Percentiles rank a stretch among this genome's conserved stretches.
Conservation (phyloP, 2,329 filamentous ascomycete genomes). For the Tetracladium maxilliforme region DNA sequence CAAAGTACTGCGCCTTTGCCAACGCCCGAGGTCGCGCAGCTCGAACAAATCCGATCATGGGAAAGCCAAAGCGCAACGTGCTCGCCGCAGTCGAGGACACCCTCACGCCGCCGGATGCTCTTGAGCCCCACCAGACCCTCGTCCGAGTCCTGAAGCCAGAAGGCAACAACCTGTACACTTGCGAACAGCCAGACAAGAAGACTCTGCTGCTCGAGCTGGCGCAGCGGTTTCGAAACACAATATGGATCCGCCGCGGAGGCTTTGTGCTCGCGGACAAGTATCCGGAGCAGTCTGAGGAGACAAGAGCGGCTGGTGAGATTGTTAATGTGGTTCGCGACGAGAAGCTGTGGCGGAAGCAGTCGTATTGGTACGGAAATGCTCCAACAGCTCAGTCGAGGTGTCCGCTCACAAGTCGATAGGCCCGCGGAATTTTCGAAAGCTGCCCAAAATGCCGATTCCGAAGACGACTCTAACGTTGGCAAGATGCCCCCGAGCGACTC, state of each 20-base stretch:
- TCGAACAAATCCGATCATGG: no score
- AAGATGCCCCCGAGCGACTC: slow-evolving; percentile 75
- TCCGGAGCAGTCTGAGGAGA: slow-evolving; percentile 48
- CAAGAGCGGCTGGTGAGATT: slow-evolving; percentile 77
- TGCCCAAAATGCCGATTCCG: slow-evolving; percentile 41
- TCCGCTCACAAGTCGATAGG: slow-evolving; percentile 28
- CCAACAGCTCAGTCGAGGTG: background rate
- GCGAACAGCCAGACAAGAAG: slow-evolving; percentile 53
- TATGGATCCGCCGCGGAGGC: slow-evolving; percentile 83
- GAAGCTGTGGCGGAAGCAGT: slow-evolving; percentile 77
- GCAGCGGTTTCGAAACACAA: slow-evolving; percentile 73
- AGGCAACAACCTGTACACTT: slow-evolving; percentile 80
- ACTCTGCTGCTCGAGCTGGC: slow-evolving; percentile 67
- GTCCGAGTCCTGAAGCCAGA: slow-evolving; percentile 69
- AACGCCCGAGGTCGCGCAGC: no score
- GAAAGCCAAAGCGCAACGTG: slow-evolving; percentile 60
- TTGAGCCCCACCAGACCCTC: slow-evolving; percentile 48
- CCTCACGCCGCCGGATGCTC: slow-evolving; percentile 40
- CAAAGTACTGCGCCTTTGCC: no score
- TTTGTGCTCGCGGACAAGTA: slow-evolving; percentile 72
- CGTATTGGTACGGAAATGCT: slow-evolving; percentile 56
- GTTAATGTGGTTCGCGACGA: slow-evolving; percentile 86
- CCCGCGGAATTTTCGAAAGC: slow-evolving; percentile 65
- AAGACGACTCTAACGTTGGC: slow-evolving; percentile 67
- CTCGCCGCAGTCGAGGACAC: slow-evolving; percentile 65